Percentiles rank a stretch among this genome's conserved stretches.
Conservation (phyloP, 2,329 filamentous ascomycete species). For the Colletotrichum theobromicola region DNA sequence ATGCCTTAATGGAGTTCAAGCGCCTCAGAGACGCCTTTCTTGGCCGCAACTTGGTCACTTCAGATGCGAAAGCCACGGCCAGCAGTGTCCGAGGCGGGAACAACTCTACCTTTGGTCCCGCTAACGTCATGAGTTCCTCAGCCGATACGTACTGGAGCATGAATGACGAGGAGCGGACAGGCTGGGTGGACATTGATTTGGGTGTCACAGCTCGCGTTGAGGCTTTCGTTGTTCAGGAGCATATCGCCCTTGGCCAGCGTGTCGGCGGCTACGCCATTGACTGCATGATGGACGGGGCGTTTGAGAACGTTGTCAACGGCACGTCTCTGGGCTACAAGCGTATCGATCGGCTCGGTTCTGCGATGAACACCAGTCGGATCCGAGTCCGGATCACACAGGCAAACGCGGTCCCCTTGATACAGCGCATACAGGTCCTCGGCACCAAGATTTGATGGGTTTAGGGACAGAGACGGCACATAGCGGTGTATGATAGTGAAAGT, state of each 20-base stretch:
- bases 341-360: not conserved
- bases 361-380: not conserved
- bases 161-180: not conserved
- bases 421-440: not conserved
- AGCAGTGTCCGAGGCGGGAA: not conserved
- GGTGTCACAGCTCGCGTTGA: not conserved
- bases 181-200: not conserved
- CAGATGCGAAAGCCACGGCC: not conserved
- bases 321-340: not conserved
- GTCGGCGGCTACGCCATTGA: not conserved
- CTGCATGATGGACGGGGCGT: not conserved
- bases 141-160: not conserved
- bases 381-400: not conserved
- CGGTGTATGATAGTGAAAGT: no score
- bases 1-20: not conserved
- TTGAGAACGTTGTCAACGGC: not conserved
- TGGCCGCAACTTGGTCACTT: not conserved
- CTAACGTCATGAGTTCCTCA: not conserved
- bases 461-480: no score
- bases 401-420: not conserved
- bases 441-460: no score
- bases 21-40: not conserved
- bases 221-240: not conserved
- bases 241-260: fast-evolving
- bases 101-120: not conserved